Conservation (phyloP, 805 yeast genomes). For the Barnettozyma sucrosica region DNA sequence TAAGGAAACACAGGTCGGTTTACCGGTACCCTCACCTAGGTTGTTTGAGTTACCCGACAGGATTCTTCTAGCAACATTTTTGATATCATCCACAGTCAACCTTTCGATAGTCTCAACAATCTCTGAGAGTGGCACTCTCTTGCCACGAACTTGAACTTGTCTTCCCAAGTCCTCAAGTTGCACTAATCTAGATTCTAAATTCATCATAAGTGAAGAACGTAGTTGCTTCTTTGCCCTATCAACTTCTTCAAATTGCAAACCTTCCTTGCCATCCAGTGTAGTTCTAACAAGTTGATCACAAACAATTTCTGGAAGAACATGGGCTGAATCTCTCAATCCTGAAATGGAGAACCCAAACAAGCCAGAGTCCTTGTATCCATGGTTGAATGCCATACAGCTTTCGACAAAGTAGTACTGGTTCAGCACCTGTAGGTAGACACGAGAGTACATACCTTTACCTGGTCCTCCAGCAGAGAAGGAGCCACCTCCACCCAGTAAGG, state of each 20-base stretch:
- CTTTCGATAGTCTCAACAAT: conserved; percentile 74
- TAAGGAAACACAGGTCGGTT: conserved; percentile 84
- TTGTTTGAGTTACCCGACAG: conserved; percentile 57
- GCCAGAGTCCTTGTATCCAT: conserved; percentile 86
- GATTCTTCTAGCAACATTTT: conserved; percentile 66
- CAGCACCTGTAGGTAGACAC: conserved; percentile 85
- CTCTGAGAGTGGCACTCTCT: conserved; percentile 66
- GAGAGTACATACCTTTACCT: conserved; percentile 97
- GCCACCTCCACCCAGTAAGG: conserved; percentile 92
- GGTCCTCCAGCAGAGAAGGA: conserved; percentile 99
- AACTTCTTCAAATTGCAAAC: conserved; percentile 67
- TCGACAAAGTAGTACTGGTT: conserved; percentile 91
- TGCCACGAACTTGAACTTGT: conserved; percentile 82
- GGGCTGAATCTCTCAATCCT: conserved; percentile 82
- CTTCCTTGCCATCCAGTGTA: conserved; percentile 51
- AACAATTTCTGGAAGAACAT: conserved; percentile 73
- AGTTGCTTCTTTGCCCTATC: conserved; percentile 89
- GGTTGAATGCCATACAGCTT: conserved; percentile 81
- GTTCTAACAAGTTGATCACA: conserved; percentile 51
- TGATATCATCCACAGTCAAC: conserved; percentile 63
- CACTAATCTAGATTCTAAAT: conserved; percentile 88
- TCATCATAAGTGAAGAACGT: conserved; percentile 83
- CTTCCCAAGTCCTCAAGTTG: conserved; percentile 93
- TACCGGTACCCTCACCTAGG: conserved; percentile 46
- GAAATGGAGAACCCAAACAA: conserved; percentile 84